Evolutionary conservation across 495 filamentous ascomycete genomes (phyloP), one percentile per base, ranked within the genome.

Genomic region (Gamarada debralockiae): DNA sequence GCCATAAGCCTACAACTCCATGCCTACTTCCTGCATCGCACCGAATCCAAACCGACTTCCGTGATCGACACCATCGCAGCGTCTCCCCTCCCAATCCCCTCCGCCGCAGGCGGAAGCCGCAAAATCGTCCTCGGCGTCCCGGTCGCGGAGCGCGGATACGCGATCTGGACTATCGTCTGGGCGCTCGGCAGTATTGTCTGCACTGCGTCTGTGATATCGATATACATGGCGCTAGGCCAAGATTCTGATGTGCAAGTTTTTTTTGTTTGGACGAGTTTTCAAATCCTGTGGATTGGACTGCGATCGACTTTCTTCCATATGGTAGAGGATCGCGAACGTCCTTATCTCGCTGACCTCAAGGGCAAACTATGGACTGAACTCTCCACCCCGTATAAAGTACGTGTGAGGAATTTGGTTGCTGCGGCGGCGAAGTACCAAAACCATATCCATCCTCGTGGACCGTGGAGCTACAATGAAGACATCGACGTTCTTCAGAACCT

Each of bases 201-300:
- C 23, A 10, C 25, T 14, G 20, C 12, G 2, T 15, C 39, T 3
- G 3, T 31, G 7, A 43, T 52, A 2, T 10, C 49, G 3, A 17
- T 25, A 3, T 52, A 42, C 24, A 5, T 42, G 14, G 20, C 24
- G 2, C 12, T 41, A 2, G 21, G 14, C 8, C 21, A 24, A 2
- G 3, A 9, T 25, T 24, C 34, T 10, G 3, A 4, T 20, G 13
- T 7, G 2, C 14, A 23, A 8, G 34, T 52, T 14, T 52, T 24
- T 24, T 27, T 27, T 13, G 17, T 41, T 41, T 52, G 49, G 49
- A 52, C 17, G 20, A 21, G 36, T 3, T 52, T 52, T 25, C 49
- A 52, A 22, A 15, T 33, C 15, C 36, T 52, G 2, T 52, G 34
- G 49, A n/a, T 52, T 4, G 6, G 3, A 5, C 4, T 52, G 3